Conservation (phyloP, 139 green algal genomes). For the Chlamydomonas sp. region DNA sequence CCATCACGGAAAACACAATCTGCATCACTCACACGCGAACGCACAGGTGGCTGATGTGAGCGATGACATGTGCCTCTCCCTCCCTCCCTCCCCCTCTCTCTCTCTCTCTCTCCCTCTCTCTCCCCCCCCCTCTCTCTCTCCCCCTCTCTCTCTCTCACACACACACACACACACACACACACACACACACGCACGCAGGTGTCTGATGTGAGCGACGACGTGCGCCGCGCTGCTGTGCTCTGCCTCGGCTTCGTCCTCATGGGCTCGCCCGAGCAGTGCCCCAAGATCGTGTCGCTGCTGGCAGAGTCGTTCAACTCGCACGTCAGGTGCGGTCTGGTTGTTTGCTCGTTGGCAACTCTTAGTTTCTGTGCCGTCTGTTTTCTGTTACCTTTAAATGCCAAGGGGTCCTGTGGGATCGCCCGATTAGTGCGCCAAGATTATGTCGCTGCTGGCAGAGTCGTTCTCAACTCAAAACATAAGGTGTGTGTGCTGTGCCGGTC, state of each 20-base stretch:
- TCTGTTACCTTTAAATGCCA: too few species aligned
- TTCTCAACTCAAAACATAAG: constrained; percentile 89
- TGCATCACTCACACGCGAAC: too few species aligned
- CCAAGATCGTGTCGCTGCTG: constrained; percentile 86
- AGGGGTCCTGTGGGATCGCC: constrained; percentile 62
- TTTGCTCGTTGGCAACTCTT: neutral
- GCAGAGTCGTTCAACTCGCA: constrained; percentile 97
- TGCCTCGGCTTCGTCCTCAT: constrained; percentile 93
- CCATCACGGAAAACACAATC: too few species aligned
- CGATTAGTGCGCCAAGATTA: constrained; percentile 84
- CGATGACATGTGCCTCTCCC: too few species aligned
- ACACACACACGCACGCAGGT: too few species aligned
- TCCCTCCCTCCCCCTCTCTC: too few species aligned
- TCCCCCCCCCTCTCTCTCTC: too few species aligned
- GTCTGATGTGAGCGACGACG: constrained; percentile 88
- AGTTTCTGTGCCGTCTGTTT: neutral
- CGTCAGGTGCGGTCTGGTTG: constrained; percentile 52
- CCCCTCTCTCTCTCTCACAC: too few species aligned
- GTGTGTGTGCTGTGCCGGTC: neutral
- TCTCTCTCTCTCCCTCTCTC: too few species aligned
- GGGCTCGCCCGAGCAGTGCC: constrained; percentile 77
- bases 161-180: too few species aligned
- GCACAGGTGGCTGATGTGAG: too few species aligned
- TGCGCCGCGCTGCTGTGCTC: constrained; percentile 83
- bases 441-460: constrained; percentile 84